Percentiles rank a stretch among this genome's conserved stretches.
These are phyloP conservation scores for Aspergillus alliaceus DNA, from an alignment of 2,329 filamentous ascomycete genomes.

Conservation along the genomic window DNA sequence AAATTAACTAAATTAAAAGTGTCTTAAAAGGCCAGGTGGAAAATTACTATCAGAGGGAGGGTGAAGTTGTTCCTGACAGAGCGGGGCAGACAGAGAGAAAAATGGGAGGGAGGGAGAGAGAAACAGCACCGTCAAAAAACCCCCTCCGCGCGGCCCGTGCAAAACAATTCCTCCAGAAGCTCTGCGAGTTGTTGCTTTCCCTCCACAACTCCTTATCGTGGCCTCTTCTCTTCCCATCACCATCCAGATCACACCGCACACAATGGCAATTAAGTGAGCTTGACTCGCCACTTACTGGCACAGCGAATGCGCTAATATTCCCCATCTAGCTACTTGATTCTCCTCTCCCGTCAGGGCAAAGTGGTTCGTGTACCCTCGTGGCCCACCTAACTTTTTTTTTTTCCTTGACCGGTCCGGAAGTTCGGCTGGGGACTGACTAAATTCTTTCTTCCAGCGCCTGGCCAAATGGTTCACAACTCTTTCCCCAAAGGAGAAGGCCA, in stretches of 20 bases:
- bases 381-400: slow-evolving; percentile 41
- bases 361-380: slow-evolving; percentile 67
- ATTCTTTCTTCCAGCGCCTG: slow-evolving; percentile 67
- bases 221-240: slow-evolving; percentile 12
- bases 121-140: background rate
- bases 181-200: slow-evolving; percentile 1
- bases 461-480: slow-evolving; percentile 99
- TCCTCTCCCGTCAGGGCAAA: slow-evolving; percentile 98
- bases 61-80: background rate
- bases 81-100: slow-evolving; percentile 7
- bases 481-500: slow-evolving; percentile 97
- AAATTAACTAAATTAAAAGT: background rate
- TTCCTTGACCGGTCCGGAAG: slow-evolving; percentile 23
- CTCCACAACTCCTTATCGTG: slow-evolving; percentile 14
- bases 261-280: slow-evolving; percentile 39
- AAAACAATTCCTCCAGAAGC: slow-evolving; percentile 17
- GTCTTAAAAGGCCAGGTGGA: background rate
- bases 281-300: background rate
- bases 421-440: slow-evolving; percentile 25
- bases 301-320: slow-evolving; percentile 18
- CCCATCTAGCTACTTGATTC: slow-evolving; percentile 81
- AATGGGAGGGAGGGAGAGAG: too few relatives aligned
- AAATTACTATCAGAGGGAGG: background rate
- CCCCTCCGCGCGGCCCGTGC: slow-evolving; percentile 17
- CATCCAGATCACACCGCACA: slow-evolving; percentile 6